Base-by-base conservation (phyloP, 2,329 filamentous ascomycete genomes). In the Colletotrichum neosansevieriae region DNA sequence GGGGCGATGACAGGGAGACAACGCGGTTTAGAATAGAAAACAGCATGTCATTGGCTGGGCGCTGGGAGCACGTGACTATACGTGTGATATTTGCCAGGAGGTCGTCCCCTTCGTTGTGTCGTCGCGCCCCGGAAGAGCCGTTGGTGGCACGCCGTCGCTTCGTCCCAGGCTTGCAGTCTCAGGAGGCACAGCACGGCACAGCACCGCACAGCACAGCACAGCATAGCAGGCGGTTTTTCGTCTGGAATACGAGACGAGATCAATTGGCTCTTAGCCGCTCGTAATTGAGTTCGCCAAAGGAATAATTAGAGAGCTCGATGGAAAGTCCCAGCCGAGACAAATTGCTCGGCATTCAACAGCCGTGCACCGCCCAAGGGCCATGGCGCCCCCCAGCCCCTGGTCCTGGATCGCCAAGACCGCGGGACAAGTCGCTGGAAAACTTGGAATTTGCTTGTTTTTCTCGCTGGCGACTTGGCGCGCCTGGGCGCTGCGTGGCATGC, bases 371-470 rank as follows among this genome's bases (percentile, higher is more conserved):
- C 58, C 36, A 29, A 19, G 3, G 24, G 13, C 32, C 51, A 32
- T 38, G n/a, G 32, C 34, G n/a, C 21, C 49, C 34, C 38, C 7
- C 17, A 3, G 3, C 49, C 58, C 63, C 63, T 49, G 11, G 61
- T 53, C 64, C 53, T 65, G 61, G 54, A 68, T 68, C 61, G 65
- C 65, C 65, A 68, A 68, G 65, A 68, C 65, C 61, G 36, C 65
- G 65, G 65, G 61, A 68, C 65, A 65, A 68, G 65, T 38, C 61
- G 61, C 61, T 65, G 61, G 61, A 60, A 68, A 65, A 65, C 65
- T 68, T 68, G 65, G 65, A 68, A 68, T 60, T 68, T 68, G 65
- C 65, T 68, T 68, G 61, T 65, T 68, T 68, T 65, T 45, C 40
- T 51, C 59, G 17, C 24, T 65, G 61, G 54, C 54, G 65, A 65